These are phyloP conservation scores for Ophiocordyceps camponoti-saundersi DNA, from an alignment of 2,329 filamentous ascomycete species.

Conservation along the genomic window DNA sequence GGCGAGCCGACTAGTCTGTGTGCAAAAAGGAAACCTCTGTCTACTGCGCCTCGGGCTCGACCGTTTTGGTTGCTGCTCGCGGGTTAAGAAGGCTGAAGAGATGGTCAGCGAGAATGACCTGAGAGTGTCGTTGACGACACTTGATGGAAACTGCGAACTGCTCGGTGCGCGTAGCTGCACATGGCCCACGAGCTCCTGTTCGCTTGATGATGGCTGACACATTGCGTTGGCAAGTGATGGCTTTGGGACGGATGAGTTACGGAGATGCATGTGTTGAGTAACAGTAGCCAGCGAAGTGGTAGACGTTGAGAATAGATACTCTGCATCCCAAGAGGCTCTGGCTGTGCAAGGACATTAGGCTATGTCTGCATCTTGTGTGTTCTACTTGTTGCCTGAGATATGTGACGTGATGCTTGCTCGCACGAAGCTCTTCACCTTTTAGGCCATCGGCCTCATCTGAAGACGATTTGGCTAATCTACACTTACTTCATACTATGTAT, in stretches of 20 bases:
- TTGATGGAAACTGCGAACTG: constrained; percentile 14
- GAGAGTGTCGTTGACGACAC: constrained; percentile 11
- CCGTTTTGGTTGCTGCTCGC: constrained; percentile 32
- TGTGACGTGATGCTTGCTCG: no score
- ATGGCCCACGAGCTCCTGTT: constrained; percentile 11
- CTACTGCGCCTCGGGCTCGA: constrained; percentile 19
- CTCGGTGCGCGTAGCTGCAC: constrained; percentile 11
- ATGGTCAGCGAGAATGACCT: constrained; percentile 11
- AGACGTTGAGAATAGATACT: no score
- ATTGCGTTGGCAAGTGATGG: no score
- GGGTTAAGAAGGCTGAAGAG: constrained; percentile 10
- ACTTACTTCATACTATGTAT: no score
- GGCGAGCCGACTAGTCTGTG: constrained; percentile 92
- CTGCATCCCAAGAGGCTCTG: no score
- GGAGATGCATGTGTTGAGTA: no score
- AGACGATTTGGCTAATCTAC: neutral
- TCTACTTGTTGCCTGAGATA: no score
- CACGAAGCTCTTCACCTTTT: no score
- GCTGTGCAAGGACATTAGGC: no score
- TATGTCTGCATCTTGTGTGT: no score
- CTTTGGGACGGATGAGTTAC: no score
- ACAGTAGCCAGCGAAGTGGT: no score
- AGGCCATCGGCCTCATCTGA: neutral
- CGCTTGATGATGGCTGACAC: constrained; percentile 12
- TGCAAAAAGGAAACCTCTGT: constrained; percentile 58